Evolutionary conservation across 1,284 basidiomycete genomes (phyloP), one percentile per base, ranked within the genome.

Genomic region (Papiliotrema fonsecae): DNA sequence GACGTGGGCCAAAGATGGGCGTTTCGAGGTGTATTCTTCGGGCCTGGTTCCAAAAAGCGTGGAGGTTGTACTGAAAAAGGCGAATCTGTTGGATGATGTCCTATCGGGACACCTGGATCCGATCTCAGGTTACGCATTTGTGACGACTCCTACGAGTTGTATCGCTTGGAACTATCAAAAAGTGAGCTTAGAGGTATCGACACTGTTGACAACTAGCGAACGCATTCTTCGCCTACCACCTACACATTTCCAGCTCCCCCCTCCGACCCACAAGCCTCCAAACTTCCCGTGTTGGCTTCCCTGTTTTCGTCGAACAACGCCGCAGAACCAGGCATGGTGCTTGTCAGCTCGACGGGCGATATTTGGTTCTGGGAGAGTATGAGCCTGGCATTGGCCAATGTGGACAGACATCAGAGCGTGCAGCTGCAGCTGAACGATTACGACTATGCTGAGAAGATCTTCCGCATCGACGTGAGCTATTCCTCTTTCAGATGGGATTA

Each of bases 151-250:
- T 4, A 54, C 59, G 7, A 39, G 49, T 21, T 71, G 70, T 46
- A 65, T 69, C 35, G 70, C 73, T 2, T 77, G 76, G 76, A 75
- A 76, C 52, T 76, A 72, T 54, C 53, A 64, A 10, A 74, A 67
- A 47, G 73, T 70, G 31, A 41, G 11, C 21, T 45, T 11, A 48
- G 48, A 2, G 24, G 31, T 4, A 24, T 16, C 16, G 24, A 43
- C 2, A 42, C 3, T 4, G 18, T 22, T 22, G 27, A 36, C 30
- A 4, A 18, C 14, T 31, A 61, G 67, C 67, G 60, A 42, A 69
- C 70, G 36, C 65, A 61, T 55, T 65, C 60, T 19, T 64, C 54
- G 11, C 64, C 61, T 13, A 72, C 61, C 10, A 62, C 60, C 26
- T 76, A 70, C 52, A 54, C 51, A 27, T 73, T 69, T 52, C 67